phyloP scores from a whole-genome alignment of 163 green algal genomes.

The Chlamydomonas reinhardtii region DNA sequence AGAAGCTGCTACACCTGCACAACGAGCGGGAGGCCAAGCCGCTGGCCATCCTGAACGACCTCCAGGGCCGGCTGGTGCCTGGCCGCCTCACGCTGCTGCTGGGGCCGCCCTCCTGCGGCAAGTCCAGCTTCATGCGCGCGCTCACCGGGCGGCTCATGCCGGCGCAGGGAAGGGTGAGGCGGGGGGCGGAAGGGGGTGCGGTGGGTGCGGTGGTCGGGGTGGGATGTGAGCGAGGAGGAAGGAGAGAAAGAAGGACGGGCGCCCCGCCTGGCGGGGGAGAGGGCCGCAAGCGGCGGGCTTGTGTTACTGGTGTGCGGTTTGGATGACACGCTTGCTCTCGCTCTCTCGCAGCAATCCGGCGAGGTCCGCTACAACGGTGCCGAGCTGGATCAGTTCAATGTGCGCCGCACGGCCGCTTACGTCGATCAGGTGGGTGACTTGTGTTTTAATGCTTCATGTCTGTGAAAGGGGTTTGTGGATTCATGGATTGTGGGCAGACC shows the following conservation, averaged over 20 bases:
- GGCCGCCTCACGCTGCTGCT: slow-evolving; percentile 72
- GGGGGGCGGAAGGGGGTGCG: not conserved
- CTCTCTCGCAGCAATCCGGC: slow-evolving; percentile 46
- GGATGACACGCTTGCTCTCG: no score
- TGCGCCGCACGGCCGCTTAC: slow-evolving; percentile 76
- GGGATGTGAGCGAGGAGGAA: no score
- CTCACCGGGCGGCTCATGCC: slow-evolving; percentile 58
- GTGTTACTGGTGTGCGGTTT: not conserved
- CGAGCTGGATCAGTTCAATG: slow-evolving; percentile 71
- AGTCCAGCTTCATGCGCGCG: slow-evolving; percentile 66
- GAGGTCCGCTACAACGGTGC: slow-evolving; percentile 85
- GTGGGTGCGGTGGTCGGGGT: no score
- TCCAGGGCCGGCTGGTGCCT: slow-evolving; percentile 38
- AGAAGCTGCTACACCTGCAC: slow-evolving; percentile 25
- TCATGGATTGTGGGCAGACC: no score
- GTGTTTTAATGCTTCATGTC: no score
- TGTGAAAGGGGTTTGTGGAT: no score
- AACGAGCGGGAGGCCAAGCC: slow-evolving; percentile 19
- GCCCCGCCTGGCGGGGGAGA: no score
- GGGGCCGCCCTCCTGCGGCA: slow-evolving; percentile 66
- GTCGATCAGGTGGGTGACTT: slow-evolving; percentile 82
- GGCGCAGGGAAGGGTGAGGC: slow-evolving; percentile 18
- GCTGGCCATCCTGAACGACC: slow-evolving; percentile 52
- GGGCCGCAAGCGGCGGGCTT: no score
- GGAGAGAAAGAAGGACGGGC: no score